Evolutionary conservation across 371 early-diverging fungal genomes (phyloP), one percentile per base, ranked within the genome.

Genomic region (Thermomucor indicae-seudaticae): DNA sequence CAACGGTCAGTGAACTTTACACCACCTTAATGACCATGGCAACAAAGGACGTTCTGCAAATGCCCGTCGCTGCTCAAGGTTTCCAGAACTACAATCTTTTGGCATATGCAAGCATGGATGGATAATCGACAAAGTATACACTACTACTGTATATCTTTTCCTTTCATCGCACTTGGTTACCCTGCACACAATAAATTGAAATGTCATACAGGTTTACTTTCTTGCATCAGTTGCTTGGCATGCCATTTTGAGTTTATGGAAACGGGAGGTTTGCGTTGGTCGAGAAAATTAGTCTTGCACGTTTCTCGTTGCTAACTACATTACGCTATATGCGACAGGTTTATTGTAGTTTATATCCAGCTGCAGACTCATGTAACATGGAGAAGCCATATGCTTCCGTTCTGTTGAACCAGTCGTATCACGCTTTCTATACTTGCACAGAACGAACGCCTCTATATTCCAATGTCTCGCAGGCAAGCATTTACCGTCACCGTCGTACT

Each of bases 21-120:
- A 37, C 48, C 28, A 52, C 32, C 5, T 24, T 62, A 6, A 49
- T 42, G 16, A 20, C 19, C 3, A 40, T 62, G 10, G 62, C 57
- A 11, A 53, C 53, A 7, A 47, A 56, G 42, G 46, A 52, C 19
- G 31, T 46, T 6, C 38, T 62, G 8, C 43, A 35, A 19, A 41
- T 53, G 32, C 34, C 44, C 19, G 14, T 31, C n/a, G 43, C 39
- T 1, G 47, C 31, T 12, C 25, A 23, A 28, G 35, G 29, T 2
- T n/a, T 37, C 4, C 42, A 46, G 2, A 51, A 43, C 43, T 41
- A 47, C 39, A 57, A 57, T 31, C 47, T 62, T 12, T 43, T 62
- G 6, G 62, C 62, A 1, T 57, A 56, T 37, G 43, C 53, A 10
- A 53, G 58, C 16, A 25, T 49, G 6, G 47, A 40, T 47, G 28